Evolutionary conservation across 495 filamentous ascomycete species (phyloP), one percentile per base, ranked within the genome.

Genomic region (Hypoxylon crocopeplum): DNA sequence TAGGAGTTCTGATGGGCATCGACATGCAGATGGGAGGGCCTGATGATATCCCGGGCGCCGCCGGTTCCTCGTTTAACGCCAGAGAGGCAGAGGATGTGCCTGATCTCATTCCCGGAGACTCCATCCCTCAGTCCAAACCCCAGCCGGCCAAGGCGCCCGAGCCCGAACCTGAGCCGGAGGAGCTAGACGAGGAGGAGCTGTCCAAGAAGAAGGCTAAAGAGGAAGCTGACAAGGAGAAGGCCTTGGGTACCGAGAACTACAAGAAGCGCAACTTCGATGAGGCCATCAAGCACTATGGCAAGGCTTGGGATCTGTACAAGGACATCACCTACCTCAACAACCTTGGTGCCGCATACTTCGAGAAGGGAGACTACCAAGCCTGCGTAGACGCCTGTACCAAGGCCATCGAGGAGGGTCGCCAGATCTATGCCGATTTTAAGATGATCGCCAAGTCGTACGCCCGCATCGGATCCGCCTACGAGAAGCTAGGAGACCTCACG

Each of bases 281-380:
- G 66, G 94, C 94, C 36, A 96, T 98, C 66, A 86, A 90, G 72
- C 92, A 99, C 78, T 99, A 99, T 78, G 82, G 77, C 67, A 96
- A 95, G 71, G 94, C 94, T 1, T 99, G 95, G 95, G 89, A 93
- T 41, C 60, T 93, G 39, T 79, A 93, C 84, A 92, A 97, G 80
- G 94, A 99, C 61, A 93, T 98, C 68, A 94, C 92, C 11, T 99
- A 98, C 73, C 79, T 98, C 58, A 98, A 96, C 79, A 99, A 99
- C 75, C 82, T 92, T 19, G 91, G 92, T 56, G 95, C 94, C 3
- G 94, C 94, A 36, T 85, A 95, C 60, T 98, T 91, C 69, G 94
- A 99, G 73, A 96, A 97, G 79, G 92, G 91, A 44, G 93, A 98
- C 62, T 91, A 89, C 70, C 80, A 96, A 67, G 88, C 86, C 22